These are phyloP conservation scores for Symbiodinium pilosum DNA, from an alignment of 73 alveolate genomes.

Conservation along the genomic window DNA sequence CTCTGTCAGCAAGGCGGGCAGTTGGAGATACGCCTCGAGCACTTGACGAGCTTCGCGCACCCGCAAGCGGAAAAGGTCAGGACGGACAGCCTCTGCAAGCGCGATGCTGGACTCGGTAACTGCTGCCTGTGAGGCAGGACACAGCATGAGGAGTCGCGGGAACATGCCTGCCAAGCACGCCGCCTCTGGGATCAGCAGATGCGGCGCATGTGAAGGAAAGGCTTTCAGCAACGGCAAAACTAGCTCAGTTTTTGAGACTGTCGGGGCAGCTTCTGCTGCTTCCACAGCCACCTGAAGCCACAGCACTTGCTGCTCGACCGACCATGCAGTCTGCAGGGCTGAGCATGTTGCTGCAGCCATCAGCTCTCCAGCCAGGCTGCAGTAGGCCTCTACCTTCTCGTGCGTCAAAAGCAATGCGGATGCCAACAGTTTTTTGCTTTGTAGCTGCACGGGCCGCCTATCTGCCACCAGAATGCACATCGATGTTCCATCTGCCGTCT, in stretches of 20 bases:
- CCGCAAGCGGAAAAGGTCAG: constrained; percentile 69
- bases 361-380: constrained; percentile 17
- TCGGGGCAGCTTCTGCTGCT: constrained; percentile 18
- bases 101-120: background rate
- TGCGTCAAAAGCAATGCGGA: constrained; percentile 35
- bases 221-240: background rate
- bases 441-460: constrained; percentile 5
- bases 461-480: background rate
- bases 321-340: constrained; percentile 30
- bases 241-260: constrained; percentile 2
- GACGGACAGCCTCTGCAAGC: constrained; percentile 32
- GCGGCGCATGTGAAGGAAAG: background rate
- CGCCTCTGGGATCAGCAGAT: background rate
- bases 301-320: constrained; percentile 23
- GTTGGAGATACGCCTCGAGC: background rate
- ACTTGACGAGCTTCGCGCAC: constrained; percentile 45
- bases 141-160: constrained; percentile 27
- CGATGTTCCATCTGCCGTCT: background rate
- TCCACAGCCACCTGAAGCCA: constrained; percentile 60
- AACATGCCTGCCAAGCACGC: constrained; percentile 11
- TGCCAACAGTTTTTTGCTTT: constrained; percentile 5
- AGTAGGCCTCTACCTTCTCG: background rate
- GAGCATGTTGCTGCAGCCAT: constrained; percentile 19
- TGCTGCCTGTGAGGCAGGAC: background rate
- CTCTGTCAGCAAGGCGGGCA: background rate